Percentiles rank a stretch among this genome's conserved stretches.
Evolutionary conservation across 116 monocot genomes (phyloP).

Genomic region (Trichopus zeylanicus): DNA sequence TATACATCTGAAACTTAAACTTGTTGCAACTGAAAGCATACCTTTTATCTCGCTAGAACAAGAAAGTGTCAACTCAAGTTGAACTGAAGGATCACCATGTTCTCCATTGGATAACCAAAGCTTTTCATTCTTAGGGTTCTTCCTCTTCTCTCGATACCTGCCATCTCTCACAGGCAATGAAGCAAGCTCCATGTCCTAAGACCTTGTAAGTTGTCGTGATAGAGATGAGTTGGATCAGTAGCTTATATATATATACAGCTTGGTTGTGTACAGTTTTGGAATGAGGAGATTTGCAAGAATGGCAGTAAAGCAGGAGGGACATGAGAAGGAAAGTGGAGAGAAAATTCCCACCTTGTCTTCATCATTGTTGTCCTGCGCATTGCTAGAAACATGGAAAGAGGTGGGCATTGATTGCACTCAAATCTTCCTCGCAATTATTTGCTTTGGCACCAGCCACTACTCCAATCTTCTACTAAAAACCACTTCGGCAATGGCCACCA

Average conservation of each 20-base stretch:
- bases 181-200: background rate
- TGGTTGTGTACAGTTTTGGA: background rate
- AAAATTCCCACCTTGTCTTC: conserved; percentile 2
- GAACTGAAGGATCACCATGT: background rate
- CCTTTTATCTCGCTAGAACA: background rate
- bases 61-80: background rate
- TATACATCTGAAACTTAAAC: background rate
- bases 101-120: too few species aligned
- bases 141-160: background rate
- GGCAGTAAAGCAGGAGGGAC: background rate
- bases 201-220: background rate
- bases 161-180: background rate
- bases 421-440: conserved; percentile 1
- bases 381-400: background rate
- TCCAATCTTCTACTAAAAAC: background rate
- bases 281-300: background rate
- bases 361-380: conserved; percentile 1
- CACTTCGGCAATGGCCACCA: background rate
- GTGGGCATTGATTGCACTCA: conserved; percentile 1
- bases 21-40: too few species aligned
- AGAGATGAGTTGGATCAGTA: background rate
- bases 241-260: background rate
- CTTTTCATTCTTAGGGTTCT: too few species aligned
- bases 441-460: background rate
- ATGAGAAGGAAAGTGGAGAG: background rate